Evolutionary conservation across 2,329 filamentous ascomycete genomes (phyloP).

Genomic region (Thermoascus crustaceus): DNA sequence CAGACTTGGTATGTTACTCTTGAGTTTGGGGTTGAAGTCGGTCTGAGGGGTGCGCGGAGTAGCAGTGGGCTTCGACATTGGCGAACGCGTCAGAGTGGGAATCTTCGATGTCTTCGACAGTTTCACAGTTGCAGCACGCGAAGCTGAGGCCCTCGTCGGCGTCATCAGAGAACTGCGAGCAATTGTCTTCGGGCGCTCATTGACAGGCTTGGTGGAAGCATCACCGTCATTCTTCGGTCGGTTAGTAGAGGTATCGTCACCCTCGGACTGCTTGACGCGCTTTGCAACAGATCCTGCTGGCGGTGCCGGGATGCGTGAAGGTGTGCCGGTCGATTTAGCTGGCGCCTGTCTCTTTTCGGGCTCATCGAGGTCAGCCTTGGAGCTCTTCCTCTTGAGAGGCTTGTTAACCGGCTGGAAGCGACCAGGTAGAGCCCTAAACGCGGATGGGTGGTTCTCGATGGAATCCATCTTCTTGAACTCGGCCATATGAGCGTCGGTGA

Average conservation of each 20-base stretch:
- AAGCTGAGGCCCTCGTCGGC: slow-evolving; percentile 68
- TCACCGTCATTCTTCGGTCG: slow-evolving; percentile 31
- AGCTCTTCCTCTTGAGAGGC: slow-evolving; percentile 45
- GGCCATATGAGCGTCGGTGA: slow-evolving; percentile 75
- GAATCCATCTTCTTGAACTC: slow-evolving; percentile 98
- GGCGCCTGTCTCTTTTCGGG: slow-evolving; percentile 40
- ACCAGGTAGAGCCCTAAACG: slow-evolving; percentile 48
- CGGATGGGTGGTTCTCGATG: slow-evolving; percentile 76
- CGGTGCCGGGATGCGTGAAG: slow-evolving; percentile 18
- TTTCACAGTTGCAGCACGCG: slow-evolving; percentile 51
- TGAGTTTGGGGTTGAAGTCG: slow-evolving; percentile 40
- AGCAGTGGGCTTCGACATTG: slow-evolving; percentile 44
- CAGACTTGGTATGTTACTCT: slow-evolving; percentile 42
- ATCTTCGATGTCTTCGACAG: slow-evolving; percentile 47
- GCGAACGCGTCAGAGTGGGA: slow-evolving; percentile 45
- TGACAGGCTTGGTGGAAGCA: slow-evolving; percentile 16
- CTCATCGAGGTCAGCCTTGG: slow-evolving; percentile 60
- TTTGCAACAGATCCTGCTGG: slow-evolving; percentile 50
- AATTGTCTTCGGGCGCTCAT: slow-evolving; percentile 35
- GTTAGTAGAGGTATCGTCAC: slow-evolving; percentile 61
- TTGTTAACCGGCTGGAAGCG: slow-evolving; percentile 33
- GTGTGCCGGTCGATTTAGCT: slow-evolving; percentile 22
- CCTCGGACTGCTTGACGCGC: slow-evolving; percentile 58
- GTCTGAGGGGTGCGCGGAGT: slow-evolving; percentile 36
- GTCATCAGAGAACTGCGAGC: slow-evolving; percentile 56